Evolutionary conservation across 2,329 filamentous ascomycete species (phyloP).

Genomic region (Talaromyces islandicus): DNA sequence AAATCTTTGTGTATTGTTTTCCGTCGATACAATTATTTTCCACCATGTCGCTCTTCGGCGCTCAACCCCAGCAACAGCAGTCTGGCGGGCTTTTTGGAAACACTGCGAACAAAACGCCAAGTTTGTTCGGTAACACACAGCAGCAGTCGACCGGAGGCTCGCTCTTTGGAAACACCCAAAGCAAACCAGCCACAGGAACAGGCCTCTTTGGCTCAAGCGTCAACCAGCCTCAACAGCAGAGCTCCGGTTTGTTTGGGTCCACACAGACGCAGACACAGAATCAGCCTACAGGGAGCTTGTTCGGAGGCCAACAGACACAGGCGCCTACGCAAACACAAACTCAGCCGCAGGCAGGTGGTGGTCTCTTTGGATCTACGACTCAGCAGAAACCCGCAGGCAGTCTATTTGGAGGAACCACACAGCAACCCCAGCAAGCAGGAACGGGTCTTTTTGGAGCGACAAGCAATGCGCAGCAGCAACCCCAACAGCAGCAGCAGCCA

Average conservation of each 20-base stretch:
- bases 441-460: conserved; percentile 18
- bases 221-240: conserved; percentile 24
- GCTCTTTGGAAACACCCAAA: conserved; percentile 26
- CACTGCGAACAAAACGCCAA: conserved; percentile 25
- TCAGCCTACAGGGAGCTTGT: conserved; percentile 16
- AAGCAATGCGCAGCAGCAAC: conserved; percentile 19
- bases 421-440: conserved; percentile 31
- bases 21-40: background rate
- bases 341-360: conserved; percentile 9
- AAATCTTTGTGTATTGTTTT: background rate
- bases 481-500: conserved; percentile 20
- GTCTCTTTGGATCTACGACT: conserved; percentile 13
- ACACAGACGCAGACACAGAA: conserved; percentile 18
- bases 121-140: conserved; percentile 31
- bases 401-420: conserved; percentile 23
- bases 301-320: conserved; percentile 16
- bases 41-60: conserved; percentile 36
- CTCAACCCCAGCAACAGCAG: conserved; percentile 15
- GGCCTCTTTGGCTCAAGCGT: conserved; percentile 20
- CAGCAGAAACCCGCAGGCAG: conserved; percentile 23
- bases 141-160: conserved; percentile 25
- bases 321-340: conserved; percentile 7
- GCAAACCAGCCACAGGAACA: conserved; percentile 14
- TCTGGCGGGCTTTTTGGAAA: conserved; percentile 25
- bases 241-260: conserved; percentile 13